phyloP scores from a whole-genome alignment of 2,329 filamentous ascomycete species.

The Grosmannia huntii region DNA sequence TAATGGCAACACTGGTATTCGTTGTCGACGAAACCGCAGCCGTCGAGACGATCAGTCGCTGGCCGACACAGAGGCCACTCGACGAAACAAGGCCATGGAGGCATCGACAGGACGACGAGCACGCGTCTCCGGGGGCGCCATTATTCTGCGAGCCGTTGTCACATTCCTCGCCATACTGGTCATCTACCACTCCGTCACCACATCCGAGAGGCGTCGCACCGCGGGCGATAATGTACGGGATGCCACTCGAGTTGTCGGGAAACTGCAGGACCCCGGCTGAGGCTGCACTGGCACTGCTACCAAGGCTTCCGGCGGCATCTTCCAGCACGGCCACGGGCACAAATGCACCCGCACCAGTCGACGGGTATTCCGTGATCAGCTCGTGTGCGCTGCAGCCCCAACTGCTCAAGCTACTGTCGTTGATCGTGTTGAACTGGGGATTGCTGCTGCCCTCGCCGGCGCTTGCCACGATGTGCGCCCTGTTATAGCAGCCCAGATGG shows the following conservation, averaged over 20 bases:
- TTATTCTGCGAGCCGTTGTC: conserved; percentile 25
- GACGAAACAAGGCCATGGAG: conserved; percentile 16
- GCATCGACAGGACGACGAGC: conserved; percentile 26
- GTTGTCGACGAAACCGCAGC: neutral
- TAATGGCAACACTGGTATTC: too few relatives aligned
- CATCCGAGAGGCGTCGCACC: conserved; percentile 27
- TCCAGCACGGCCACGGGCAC: conserved; percentile 26
- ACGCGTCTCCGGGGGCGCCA: conserved; percentile 19
- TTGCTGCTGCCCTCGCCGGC: conserved; percentile 6
- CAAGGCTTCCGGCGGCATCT: conserved; percentile 8
- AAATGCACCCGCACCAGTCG: conserved; percentile 21
- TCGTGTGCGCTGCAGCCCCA: conserved; percentile 31
- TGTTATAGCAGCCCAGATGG: conserved; percentile 25
- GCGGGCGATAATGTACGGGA: conserved; percentile 29
- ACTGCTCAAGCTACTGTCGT: conserved; percentile 24
- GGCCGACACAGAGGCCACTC: neutral
- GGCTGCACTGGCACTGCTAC: conserved; percentile 4
- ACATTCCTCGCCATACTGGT: conserved; percentile 24
- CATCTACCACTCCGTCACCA: conserved; percentile 24
- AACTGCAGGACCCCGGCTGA: conserved; percentile 22
- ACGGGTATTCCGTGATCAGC: conserved; percentile 25
- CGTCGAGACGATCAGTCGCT: neutral
- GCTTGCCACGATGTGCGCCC: conserved; percentile 26
- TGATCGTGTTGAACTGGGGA: conserved; percentile 13
- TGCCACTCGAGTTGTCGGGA: conserved; percentile 22